Conservation (phyloP, 768 basidiomycete species). For the Suillus hirtellus region DNA sequence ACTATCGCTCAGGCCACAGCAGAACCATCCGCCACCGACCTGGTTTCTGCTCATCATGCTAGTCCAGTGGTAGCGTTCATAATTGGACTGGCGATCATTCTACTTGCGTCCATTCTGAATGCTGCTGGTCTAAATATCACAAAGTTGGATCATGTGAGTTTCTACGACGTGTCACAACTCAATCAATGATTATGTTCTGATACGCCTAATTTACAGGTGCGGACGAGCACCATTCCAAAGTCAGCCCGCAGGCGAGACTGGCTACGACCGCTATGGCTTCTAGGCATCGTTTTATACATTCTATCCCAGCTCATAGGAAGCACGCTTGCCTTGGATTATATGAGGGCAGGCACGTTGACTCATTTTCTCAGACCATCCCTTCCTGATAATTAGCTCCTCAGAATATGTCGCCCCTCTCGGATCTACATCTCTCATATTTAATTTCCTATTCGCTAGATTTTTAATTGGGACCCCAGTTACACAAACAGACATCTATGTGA, state of each 20-base stretch:
- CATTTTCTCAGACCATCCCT: conserved; percentile 11
- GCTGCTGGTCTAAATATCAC: conserved; percentile 94
- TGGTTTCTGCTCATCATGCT: conserved; percentile 37
- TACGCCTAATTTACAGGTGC: conserved; percentile 45
- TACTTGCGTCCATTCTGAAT: conserved; percentile 82
- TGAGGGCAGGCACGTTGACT: conserved; percentile 67
- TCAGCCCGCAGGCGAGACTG: conserved; percentile 72
- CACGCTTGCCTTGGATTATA: conserved; percentile 83
- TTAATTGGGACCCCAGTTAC: conserved; percentile 86
- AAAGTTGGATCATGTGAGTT: conserved; percentile 85
- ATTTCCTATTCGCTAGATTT: conserved; percentile 92
- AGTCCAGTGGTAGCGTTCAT: conserved; percentile 73
- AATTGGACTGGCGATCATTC: conserved; percentile 83
- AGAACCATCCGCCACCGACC: conserved; percentile 21
- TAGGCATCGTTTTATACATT: conserved; percentile 94
- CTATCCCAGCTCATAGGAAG: conserved; percentile 86
- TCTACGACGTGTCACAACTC: conserved; percentile 4
- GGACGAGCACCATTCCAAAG: conserved; percentile 77
- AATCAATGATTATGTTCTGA: conserved; percentile 1
- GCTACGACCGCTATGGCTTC: conserved; percentile 83
- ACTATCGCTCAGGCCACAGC: conserved; percentile 15
- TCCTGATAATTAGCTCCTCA: conserved; percentile 28
- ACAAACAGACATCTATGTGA: conserved; percentile 76
- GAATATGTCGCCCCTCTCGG: conserved; percentile 98
- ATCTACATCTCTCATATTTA: conserved; percentile 92